Evolutionary conservation across 257 asterid genomes (phyloP), one percentile per base, ranked within the genome.

Genomic region (Scutellaria minor): DNA sequence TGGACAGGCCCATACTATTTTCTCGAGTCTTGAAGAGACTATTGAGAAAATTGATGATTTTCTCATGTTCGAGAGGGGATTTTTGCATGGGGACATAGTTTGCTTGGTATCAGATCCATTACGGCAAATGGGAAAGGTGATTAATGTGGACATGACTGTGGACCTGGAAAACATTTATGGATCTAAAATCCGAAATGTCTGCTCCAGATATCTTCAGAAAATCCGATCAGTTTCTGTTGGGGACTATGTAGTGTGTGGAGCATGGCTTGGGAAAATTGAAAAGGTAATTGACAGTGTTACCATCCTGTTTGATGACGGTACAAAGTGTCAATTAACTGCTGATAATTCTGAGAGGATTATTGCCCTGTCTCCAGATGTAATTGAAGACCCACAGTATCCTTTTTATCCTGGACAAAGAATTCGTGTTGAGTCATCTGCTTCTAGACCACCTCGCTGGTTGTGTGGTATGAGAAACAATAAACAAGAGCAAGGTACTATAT

Each of bases 331-430:
- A 13, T 66, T 95, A 52, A 53, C 79, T 0, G 73, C 81, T 5
- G 81, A 58, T 6, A 96, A 87, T 12, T 84, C 92, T 0, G 91
- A 88, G 70, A 82, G 70, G 55, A 85, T 92, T 48, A 73, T 84
- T 41, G 83, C 94, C 53, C 64, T 82, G 27, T 92, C 96, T 57
- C 80, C 84, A 0, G 91, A 95, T 66, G 50, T 84, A 11, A 76
- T 84, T 14, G 99, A 92, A 65, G 99, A 95, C 77, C 85, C 87
- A 9, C 95, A 82, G 10, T 87, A 83, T 82, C 92, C 89, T 22
- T 90, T 80, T 66, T 95, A 88, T 79, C 99, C 98, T 0, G 99
- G 98, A 44, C 96, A 82, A 78, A 85, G 89, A 81, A 92, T 95
- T 76, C 82, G 59, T 77, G 78, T 90, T 11, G 83, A 86, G 81